phyloP scores from a whole-genome alignment of 2,329 filamentous ascomycete species.

The Colletotrichum nymphaeae region DNA sequence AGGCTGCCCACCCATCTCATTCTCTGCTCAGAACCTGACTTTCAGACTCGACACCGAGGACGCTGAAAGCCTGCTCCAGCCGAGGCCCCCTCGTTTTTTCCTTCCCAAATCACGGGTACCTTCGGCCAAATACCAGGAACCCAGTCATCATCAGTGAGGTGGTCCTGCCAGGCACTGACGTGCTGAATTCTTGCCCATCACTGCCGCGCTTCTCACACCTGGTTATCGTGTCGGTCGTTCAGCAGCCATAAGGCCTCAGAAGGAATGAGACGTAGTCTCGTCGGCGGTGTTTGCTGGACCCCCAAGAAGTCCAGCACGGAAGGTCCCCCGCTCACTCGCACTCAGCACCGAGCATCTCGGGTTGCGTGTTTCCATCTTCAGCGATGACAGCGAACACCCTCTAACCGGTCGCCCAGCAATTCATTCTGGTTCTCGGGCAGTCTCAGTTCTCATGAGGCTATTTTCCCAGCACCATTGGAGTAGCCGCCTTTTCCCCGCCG shows the following conservation, averaged over 20 bases:
- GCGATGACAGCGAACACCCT: neutral
- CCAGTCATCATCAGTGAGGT: neutral
- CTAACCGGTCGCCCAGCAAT: neutral
- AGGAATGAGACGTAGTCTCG: neutral
- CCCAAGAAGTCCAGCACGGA: neutral
- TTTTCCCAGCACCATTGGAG: neutral
- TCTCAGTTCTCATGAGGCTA: neutral
- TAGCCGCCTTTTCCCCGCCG: neutral
- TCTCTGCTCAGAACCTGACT: neutral
- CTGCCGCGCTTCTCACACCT: neutral
- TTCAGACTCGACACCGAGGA: neutral
- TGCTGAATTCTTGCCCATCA: neutral
- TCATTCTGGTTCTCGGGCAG: neutral
- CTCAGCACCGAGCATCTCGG: neutral
- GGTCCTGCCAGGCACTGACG: neutral
- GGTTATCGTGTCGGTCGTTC: neutral
- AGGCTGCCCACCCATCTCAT: neutral
- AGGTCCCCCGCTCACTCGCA: neutral
- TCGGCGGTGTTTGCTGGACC: neutral
- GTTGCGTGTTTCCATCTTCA: neutral
- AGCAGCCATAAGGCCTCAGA: neutral
- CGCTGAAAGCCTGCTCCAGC: neutral
- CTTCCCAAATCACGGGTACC: neutral
- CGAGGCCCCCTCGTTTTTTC: neutral
- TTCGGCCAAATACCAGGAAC: conserved; percentile 1